Evolutionary conservation across 2,329 filamentous ascomycete species (phyloP).

Genomic region (Sarocladium oryzae): DNA sequence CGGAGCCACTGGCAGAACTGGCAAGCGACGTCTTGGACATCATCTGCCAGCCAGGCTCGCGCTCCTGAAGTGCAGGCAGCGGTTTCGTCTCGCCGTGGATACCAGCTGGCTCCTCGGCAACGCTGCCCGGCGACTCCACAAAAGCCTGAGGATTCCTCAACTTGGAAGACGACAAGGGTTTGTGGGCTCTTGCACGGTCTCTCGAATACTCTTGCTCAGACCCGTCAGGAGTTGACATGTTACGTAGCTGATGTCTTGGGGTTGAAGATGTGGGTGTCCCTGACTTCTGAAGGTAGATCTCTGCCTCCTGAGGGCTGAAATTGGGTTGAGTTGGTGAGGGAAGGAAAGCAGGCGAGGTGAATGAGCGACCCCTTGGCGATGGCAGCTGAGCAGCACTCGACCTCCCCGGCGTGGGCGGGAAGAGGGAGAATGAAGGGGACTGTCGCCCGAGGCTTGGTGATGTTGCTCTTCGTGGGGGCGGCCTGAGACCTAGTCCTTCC

Average conservation of each 20-base stretch:
- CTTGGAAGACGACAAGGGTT: conserved; percentile 1
- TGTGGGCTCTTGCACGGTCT: background rate
- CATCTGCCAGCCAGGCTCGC: conserved; percentile 43
- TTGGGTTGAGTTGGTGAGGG: conserved; percentile 32
- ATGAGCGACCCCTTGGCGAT: conserved; percentile 41
- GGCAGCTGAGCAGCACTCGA: conserved; percentile 18
- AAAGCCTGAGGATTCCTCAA: conserved; percentile 2
- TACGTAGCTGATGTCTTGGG: background rate
- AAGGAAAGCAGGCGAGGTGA: conserved; percentile 46
- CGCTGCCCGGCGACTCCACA: conserved; percentile 31
- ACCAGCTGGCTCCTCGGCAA: conserved; percentile 18
- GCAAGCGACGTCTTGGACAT: conserved; percentile 21
- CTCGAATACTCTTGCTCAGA: background rate
- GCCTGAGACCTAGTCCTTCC: conserved; percentile 23
- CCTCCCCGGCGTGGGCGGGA: conserved; percentile 31
- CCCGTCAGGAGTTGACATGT: background rate
- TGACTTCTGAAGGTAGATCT: background rate
- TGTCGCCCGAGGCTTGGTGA: conserved; percentile 28
- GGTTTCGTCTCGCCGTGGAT: background rate
- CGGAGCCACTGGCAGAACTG: conserved; percentile 7
- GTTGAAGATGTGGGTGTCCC: background rate
- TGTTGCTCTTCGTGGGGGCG: conserved; percentile 41
- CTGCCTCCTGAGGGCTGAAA: conserved; percentile 6
- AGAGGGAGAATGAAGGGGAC: conserved; percentile 41
- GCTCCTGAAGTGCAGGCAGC: background rate